Percentiles rank a stretch among this genome's conserved stretches.
phyloP scores from a whole-genome alignment of 148 eudicot species.

The Persicaria maculosa region DNA sequence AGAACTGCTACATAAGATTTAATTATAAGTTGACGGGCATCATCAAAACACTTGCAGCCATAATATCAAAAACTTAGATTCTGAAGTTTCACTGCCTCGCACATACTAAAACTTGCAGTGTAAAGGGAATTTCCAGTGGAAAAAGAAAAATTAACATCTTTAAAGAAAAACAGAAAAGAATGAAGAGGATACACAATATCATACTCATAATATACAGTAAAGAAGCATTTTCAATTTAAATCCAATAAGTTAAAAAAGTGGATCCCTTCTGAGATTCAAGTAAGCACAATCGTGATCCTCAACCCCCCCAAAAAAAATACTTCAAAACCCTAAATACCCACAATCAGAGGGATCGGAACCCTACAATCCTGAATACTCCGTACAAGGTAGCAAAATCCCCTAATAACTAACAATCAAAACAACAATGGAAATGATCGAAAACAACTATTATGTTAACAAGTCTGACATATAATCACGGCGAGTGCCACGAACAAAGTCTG shows the following conservation, averaged over 20 bases:
- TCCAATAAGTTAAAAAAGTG: neutral
- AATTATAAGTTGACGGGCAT: neutral
- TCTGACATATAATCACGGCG: too few species aligned
- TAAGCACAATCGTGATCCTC: neutral
- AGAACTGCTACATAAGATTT: slow-evolving; percentile 11
- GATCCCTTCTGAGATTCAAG: neutral
- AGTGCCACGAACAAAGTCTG: too few species aligned
- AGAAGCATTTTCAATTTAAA: neutral
- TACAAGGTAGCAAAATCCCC: too few species aligned
- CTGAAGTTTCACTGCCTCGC: neutral
- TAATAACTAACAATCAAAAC: neutral
- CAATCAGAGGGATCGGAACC: neutral
- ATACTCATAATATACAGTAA: neutral
- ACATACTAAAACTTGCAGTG: neutral
- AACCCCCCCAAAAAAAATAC: slow-evolving; percentile 2
- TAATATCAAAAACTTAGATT: neutral
- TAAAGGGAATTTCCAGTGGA: neutral
- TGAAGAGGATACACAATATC: too few species aligned
- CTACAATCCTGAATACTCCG: too few species aligned
- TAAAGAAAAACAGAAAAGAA: too few species aligned
- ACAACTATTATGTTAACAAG: too few species aligned
- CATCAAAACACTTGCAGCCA: neutral
- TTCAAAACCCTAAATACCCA: slow-evolving; percentile 1
- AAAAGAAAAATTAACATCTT: neutral
- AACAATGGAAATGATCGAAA: neutral